These are phyloP conservation scores for Ganoderma multipileum DNA, from an alignment of 1,284 basidiomycete genomes.

Conservation along the genomic window DNA sequence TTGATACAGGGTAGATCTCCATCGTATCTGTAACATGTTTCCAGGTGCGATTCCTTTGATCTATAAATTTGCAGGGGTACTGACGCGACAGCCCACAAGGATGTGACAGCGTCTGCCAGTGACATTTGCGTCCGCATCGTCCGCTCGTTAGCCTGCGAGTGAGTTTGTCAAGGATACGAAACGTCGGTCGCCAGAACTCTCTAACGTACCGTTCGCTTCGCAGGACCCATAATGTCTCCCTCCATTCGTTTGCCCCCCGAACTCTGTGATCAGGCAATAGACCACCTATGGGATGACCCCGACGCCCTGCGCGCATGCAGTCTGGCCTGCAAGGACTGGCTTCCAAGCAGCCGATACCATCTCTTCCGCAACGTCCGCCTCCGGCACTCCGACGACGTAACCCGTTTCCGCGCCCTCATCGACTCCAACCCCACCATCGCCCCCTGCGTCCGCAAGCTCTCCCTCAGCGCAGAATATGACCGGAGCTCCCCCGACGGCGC, in stretches of 20 bases:
- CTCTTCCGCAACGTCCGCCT: slow-evolving; percentile 42
- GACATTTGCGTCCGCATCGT: background rate
- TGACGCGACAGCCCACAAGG: background rate
- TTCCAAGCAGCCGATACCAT: slow-evolving; percentile 41
- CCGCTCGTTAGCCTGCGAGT: background rate
- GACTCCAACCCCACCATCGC: slow-evolving; percentile 33
- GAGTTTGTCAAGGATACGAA: background rate
- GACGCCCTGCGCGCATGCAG: slow-evolving; percentile 38
- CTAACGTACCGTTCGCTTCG: background rate
- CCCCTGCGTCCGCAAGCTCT: slow-evolving; percentile 38
- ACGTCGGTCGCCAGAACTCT: too few species aligned
- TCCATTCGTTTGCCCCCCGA: slow-evolving; percentile 34
- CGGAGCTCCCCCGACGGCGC: slow-evolving; percentile 31
- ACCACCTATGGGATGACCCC: slow-evolving; percentile 41
- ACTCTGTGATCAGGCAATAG: slow-evolving; percentile 41
- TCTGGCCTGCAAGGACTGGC: slow-evolving; percentile 34
- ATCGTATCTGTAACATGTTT: background rate
- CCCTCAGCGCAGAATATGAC: slow-evolving; percentile 37
- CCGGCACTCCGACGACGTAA: slow-evolving; percentile 34
- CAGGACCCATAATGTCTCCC: slow-evolving; percentile 22
- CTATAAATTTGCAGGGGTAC: background rate
- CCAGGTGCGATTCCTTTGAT: background rate
- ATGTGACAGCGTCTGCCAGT: background rate
- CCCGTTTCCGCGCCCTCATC: slow-evolving; percentile 35
- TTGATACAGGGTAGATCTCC: background rate